phyloP scores from a whole-genome alignment of 192 early-diverging fungal species.

The Coemansia sp. region DNA sequence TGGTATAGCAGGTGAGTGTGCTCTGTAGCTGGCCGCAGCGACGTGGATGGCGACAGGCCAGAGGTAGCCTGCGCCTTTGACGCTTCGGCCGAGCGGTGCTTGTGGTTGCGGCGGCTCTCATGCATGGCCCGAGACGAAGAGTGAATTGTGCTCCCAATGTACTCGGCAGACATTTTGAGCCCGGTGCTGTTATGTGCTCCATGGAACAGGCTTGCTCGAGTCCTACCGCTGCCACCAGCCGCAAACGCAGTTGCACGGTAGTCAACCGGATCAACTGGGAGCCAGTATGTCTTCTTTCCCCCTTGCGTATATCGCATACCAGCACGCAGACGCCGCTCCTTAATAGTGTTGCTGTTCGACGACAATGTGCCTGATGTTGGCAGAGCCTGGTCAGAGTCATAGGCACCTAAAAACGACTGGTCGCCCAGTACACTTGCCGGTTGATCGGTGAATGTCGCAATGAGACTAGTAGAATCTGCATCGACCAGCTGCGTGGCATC shows the following conservation, averaged over 20 bases:
- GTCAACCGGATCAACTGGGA: conserved; percentile 54
- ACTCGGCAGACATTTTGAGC: conserved; percentile 25
- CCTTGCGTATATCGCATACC: conserved; percentile 60
- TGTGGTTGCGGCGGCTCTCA: conserved; percentile 38
- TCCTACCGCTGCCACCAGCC: conserved; percentile 37
- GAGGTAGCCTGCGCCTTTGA: conserved; percentile 8
- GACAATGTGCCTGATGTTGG: background rate
- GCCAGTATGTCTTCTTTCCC: conserved; percentile 60
- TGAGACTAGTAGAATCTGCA: background rate
- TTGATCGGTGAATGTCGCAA: background rate
- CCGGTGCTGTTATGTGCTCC: conserved; percentile 19
- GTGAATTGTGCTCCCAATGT: conserved; percentile 46
- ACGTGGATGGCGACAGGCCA: background rate
- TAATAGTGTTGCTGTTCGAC: conserved; percentile 28
- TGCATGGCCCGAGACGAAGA: conserved; percentile 40
- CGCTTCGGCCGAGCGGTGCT: conserved; percentile 12
- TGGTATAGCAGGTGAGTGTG: conserved; percentile 25
- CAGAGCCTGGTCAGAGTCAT: background rate
- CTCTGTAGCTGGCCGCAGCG: conserved; percentile 29
- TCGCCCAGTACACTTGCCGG: background rate
- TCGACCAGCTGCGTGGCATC: background rate
- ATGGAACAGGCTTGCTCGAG: conserved; percentile 27
- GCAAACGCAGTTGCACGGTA: conserved; percentile 49
- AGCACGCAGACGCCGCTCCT: conserved; percentile 56
- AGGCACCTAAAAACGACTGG: background rate